A percentile compares a stretch with the other conserved stretches of the same genome.
phyloP scores from a whole-genome alignment of 805 yeast species.

The Candida bentonensis region DNA sequence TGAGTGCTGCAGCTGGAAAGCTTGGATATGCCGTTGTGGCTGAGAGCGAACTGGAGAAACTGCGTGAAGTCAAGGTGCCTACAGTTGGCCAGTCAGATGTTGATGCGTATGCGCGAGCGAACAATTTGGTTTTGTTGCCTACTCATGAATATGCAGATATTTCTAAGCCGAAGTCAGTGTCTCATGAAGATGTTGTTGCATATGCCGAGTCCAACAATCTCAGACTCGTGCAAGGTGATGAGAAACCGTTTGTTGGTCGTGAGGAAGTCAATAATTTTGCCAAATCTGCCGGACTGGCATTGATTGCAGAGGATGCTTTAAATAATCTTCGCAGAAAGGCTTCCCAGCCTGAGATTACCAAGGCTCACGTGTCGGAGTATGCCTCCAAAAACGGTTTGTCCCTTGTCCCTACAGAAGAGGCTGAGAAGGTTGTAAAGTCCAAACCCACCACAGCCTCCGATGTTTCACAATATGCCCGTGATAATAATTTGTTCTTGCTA shows the following conservation, averaged over 20 bases:
- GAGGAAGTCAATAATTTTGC: slow-evolving; percentile 3
- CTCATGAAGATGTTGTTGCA: not conserved
- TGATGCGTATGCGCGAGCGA: not conserved
- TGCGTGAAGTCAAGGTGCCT: not conserved
- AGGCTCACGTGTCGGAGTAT: not conserved
- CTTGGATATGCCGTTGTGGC: slow-evolving; percentile 4
- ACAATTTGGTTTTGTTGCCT: not conserved
- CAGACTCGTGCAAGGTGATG: slow-evolving; percentile 3
- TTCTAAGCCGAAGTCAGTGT: not conserved
- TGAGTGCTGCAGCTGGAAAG: slow-evolving; percentile 3
- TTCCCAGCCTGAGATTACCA: not conserved
- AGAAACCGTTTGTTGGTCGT: slow-evolving; percentile 1
- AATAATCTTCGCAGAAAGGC: not conserved
- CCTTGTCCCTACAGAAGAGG: not conserved
- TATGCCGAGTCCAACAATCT: slow-evolving; percentile 2
- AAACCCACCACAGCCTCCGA: not conserved
- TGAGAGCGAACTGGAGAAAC: not conserved
- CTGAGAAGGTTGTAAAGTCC: not conserved
- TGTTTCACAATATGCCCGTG: slow-evolving; percentile 1
- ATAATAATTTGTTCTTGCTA: not conserved
- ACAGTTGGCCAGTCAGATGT: not conserved
- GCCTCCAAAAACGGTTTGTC: not conserved
- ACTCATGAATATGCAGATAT: not conserved
- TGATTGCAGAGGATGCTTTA: slow-evolving; percentile 21
- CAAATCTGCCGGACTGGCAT: not conserved